Conservation (phyloP, 768 basidiomycete species). For the Antrodiella citrinella region DNA sequence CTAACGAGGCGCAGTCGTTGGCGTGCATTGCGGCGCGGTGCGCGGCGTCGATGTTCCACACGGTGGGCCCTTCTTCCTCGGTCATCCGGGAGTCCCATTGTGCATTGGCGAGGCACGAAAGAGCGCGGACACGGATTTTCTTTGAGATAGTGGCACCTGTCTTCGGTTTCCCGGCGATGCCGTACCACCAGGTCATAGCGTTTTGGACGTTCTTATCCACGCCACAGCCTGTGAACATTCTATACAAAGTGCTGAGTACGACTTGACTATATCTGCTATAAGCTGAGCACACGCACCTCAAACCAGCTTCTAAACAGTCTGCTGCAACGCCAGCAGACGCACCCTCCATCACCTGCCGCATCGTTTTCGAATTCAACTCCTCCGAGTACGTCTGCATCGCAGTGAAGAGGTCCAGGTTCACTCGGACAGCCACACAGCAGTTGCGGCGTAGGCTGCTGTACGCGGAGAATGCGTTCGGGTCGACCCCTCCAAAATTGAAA, state of each 20-base stretch:
- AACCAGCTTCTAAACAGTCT: not conserved
- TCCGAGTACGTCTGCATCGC: not conserved
- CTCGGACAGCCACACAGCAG: no score
- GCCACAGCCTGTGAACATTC: not conserved
- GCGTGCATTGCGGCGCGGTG: conserved; percentile 7
- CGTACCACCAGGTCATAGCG: not conserved
- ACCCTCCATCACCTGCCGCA: not conserved
- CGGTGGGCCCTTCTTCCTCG: not conserved
- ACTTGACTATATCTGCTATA: not conserved
- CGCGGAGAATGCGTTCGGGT: not conserved
- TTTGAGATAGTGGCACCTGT: not conserved
- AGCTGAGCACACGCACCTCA: not conserved
- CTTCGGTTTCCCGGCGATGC: not conserved
- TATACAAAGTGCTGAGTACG: not conserved
- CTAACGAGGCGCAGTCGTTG: conserved; percentile 1
- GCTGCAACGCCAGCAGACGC: not conserved
- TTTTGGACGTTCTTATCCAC: not conserved
- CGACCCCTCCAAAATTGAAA: no score
- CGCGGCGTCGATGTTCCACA: conserved; percentile 2
- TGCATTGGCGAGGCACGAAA: not conserved
- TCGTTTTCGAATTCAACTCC: not conserved
- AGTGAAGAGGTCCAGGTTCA: not conserved
- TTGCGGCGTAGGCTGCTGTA: not conserved
- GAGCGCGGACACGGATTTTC: not conserved
- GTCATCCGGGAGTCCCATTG: not conserved